Evolutionary conservation across 148 eudicot species (phyloP).

Genomic region (Dysphania ambrosioides): DNA sequence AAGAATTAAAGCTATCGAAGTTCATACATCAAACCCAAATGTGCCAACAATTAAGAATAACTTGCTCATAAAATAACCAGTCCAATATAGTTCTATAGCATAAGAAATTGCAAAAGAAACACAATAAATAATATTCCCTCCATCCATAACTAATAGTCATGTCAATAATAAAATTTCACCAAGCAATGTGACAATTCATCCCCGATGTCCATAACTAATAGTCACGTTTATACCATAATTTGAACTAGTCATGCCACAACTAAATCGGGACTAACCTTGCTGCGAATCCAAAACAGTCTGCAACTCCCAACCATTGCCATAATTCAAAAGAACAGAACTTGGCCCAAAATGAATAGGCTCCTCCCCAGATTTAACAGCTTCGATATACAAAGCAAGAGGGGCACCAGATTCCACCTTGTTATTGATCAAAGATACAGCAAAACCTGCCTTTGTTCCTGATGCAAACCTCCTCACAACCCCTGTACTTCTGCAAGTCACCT

Average conservation of each 20-base stretch:
- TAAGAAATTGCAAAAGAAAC: no score
- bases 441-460: constrained; percentile 67
- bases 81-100: no score
- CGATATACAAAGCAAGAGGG: constrained; percentile 51
- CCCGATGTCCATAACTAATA: neutral
- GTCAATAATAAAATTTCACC: no score
- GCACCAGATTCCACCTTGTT: constrained; percentile 39
- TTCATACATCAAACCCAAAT: no score
- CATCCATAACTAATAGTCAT: no score
- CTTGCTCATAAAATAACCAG: no score
- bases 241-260: neutral
- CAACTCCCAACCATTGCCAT: constrained; percentile 73
- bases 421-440: constrained; percentile 68
- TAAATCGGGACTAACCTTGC: constrained; percentile 34
- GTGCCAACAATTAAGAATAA: no score
- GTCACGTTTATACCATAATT: no score
- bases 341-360: constrained; percentile 82
- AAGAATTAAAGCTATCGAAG: no score
- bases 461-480: constrained; percentile 64
- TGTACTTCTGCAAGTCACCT: constrained; percentile 63
- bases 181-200: neutral
- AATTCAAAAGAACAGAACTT: constrained; percentile 49
- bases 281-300: constrained; percentile 53
- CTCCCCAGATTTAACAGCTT: constrained; percentile 74
- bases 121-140: no score